Base-by-base conservation (phyloP, 192 early-diverging fungal genomes). In the Umbelopsis ramanniana region DNA sequence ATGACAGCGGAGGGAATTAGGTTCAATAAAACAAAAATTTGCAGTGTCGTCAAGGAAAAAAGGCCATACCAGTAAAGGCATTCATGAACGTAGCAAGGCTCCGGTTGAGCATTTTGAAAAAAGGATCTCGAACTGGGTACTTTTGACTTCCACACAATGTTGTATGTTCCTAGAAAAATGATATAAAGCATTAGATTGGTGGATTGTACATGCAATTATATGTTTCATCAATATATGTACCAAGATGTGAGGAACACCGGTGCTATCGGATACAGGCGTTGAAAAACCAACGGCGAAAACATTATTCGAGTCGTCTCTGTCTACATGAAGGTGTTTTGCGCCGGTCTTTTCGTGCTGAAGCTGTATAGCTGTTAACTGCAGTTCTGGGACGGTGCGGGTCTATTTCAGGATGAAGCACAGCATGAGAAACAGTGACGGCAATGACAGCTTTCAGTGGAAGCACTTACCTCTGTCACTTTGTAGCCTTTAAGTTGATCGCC, bases 1-100 rank as follows among this genome's bases (percentile, higher is more conserved):
- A 22, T 29, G 29, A 24, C 38, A 71, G 43, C 3, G 29, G 29
- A 29, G 29, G 29, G 3, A 29, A 29, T 29, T 1, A 29, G 29
- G 29, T 29, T 29, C 29, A 29, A 29, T 29, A 29, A n/a, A 29
- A 29, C 29, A 29, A 29, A 3, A 29, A 29, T 29, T 29, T 29
- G 29, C 29, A 29, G 29, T 29, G 1, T 29, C 29, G 26, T 7
- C 46, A 47, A 45, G 4, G 12, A 7, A 40, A 29, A 33, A 22
- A 67, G 47, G 17, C 15, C 21, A 52, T 82, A 85, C 90, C 93
- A 15, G 96, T 98, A 84, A 93, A 90, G 0, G 96, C 96, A 63
- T 98, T 98, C 96, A 98, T 98, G 76, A 95, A 98, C 19, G 95
- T 98, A 15, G 96, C 89, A 85, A 98, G 90, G 66, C 91, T 93